These are phyloP conservation scores for Fusarium sp. DNA, from an alignment of 2,329 filamentous ascomycete genomes.

Conservation along the genomic window DNA sequence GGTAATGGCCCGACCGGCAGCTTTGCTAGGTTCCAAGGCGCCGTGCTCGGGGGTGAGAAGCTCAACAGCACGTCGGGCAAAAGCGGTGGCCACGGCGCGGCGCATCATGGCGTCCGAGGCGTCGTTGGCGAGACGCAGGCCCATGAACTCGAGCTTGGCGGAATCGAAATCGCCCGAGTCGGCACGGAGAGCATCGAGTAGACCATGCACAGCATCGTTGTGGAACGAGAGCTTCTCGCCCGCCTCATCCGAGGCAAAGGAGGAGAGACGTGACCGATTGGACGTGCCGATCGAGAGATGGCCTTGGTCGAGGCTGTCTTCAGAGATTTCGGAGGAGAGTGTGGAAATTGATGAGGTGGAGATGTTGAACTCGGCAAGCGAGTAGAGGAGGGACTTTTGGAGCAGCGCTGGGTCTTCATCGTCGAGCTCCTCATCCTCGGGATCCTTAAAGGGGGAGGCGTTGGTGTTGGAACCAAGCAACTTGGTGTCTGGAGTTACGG, in stretches of 20 bases:
- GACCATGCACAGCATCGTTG: slow-evolving; percentile 86
- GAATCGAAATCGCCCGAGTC: slow-evolving; percentile 84
- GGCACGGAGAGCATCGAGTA: slow-evolving; percentile 88
- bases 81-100: slow-evolving; percentile 86
- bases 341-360: slow-evolving; percentile 71
- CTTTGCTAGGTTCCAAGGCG: slow-evolving; percentile 72
- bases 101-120: slow-evolving; percentile 92
- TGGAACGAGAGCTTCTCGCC: slow-evolving; percentile 78
- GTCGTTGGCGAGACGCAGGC: slow-evolving; percentile 90
- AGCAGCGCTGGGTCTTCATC: slow-evolving; percentile 66
- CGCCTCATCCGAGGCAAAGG: slow-evolving; percentile 81
- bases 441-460: slow-evolving; percentile 64
- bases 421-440: slow-evolving; percentile 66
- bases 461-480: slow-evolving; percentile 67
- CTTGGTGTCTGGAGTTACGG: slow-evolving; percentile 58
- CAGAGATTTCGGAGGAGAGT: slow-evolving; percentile 75
- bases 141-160: slow-evolving; percentile 91
- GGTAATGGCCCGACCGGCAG: slow-evolving; percentile 74
- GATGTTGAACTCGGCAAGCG: slow-evolving; percentile 66
- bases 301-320: slow-evolving; percentile 77
- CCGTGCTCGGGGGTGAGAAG: slow-evolving; percentile 70
- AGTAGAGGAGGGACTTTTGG: slow-evolving; percentile 71
- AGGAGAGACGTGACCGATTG: slow-evolving; percentile 77
- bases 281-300: slow-evolving; percentile 60
- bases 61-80: slow-evolving; percentile 85